Conservation (phyloP, 1,139 yeast species). For the Hyphopichia burtonii region DNA sequence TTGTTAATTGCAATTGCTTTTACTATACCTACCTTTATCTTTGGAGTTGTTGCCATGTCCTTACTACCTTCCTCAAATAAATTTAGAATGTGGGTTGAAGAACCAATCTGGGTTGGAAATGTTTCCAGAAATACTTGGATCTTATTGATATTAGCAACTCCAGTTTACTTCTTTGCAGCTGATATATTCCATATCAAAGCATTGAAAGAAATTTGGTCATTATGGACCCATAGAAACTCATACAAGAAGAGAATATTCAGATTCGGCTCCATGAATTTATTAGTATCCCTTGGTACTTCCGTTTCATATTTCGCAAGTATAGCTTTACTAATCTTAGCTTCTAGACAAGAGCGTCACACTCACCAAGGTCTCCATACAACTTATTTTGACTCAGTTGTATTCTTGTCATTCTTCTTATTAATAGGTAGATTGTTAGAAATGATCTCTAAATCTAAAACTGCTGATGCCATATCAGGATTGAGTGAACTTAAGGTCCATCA, state of each 20-base stretch:
- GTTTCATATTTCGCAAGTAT: conserved; percentile 72
- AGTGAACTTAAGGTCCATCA: conserved; percentile 48
- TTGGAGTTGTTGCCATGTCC: conserved; percentile 71
- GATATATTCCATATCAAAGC: conserved; percentile 73
- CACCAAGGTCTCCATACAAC: conserved; percentile 57
- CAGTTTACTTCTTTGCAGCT: conserved; percentile 73
- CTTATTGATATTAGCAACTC: conserved; percentile 62
- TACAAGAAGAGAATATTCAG: conserved; percentile 57
- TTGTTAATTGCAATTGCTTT: conserved; percentile 48
- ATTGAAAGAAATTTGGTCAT: conserved; percentile 50
- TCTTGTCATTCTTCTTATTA: conserved; percentile 65
- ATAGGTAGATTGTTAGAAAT: conserved; percentile 71
- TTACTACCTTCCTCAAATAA: conserved; percentile 45
- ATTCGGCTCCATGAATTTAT: conserved; percentile 76
- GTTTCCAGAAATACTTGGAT: conserved; percentile 68
- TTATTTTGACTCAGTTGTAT: conserved; percentile 77
- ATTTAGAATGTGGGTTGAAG: conserved; percentile 55
- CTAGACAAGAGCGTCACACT: conserved; percentile 29
- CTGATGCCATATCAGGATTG: conserved; percentile 59
- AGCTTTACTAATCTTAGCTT: conserved; percentile 51
- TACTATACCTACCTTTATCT: conserved; percentile 68
- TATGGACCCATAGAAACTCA: conserved; percentile 59
- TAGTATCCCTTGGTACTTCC: conserved; percentile 71
- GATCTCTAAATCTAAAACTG: conserved; percentile 63
- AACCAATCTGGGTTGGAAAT: conserved; percentile 64